Evolutionary conservation across 2,329 filamentous ascomycete genomes (phyloP), one percentile per base, ranked within the genome.

Genomic region (Apiospora saccharicola): DNA sequence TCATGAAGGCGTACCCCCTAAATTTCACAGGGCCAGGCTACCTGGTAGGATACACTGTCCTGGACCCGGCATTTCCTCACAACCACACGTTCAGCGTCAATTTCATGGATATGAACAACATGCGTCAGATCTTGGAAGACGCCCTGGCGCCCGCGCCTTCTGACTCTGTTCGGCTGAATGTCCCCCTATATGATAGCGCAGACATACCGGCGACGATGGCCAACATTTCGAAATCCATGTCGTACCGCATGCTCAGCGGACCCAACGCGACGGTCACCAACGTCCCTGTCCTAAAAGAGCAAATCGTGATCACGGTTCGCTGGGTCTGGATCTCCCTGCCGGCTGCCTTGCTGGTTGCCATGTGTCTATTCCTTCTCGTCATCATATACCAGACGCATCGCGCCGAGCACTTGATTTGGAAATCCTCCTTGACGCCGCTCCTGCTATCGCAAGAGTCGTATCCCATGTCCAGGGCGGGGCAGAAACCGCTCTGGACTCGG

Each of bases 351-450:
- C 51, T 70, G 26, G 4, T 34, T n/a, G 16, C 69, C 30, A 34
- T 34, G n/a, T 37, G 14, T 7, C 43, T 70, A 24, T 44, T 70
- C 24, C 53, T 70, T 0, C 1, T 37, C 26, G 53, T 47, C 7
- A 57, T 64, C 41, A n/a, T 70, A 7, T 64, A 19, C 22, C n/a
- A 61, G 13, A 70, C 69, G 24, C 69, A 67, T 14, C 49, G 24
- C n/a, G 69, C 49, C 19, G 26, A 47, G 24, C 69, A 70, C 37
- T 51, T 70, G 22, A 70, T 70, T 13, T 70, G 69, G 69, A 70
- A 70, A 16, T 70, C 69, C 19, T 70, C 69, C 12, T 44, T 70
- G n/a, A 70, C 69, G 37, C 69, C 69, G 7, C 44, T 70, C 3
- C 14, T 70, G 6, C 13, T 67, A 14, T 67, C 51, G 22, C 49